These are phyloP conservation scores for Aschersonia sp. DNA, from an alignment of 2,329 filamentous ascomycete species.

Conservation along the genomic window DNA sequence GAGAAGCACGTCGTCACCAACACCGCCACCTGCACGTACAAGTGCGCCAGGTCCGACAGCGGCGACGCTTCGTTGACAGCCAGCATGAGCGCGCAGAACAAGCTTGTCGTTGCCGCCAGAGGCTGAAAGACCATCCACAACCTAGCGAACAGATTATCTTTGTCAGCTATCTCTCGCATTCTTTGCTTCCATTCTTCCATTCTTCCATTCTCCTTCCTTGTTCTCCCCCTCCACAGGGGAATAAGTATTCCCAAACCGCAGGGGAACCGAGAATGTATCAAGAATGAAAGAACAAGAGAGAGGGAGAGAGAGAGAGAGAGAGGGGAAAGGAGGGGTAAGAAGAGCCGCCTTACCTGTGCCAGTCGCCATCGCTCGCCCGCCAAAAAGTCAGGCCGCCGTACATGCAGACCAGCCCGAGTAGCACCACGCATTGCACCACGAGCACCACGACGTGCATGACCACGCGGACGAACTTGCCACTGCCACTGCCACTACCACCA, in stretches of 20 bases:
- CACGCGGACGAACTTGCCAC: slow-evolving; percentile 6
- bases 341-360: slow-evolving; percentile 8
- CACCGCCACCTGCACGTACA: slow-evolving; percentile 14
- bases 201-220: too few species aligned
- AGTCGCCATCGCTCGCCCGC: slow-evolving; percentile 10
- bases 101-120: slow-evolving; percentile 6
- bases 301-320: background rate
- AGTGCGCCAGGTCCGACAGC: slow-evolving; percentile 11
- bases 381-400: slow-evolving; percentile 13
- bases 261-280: too few species aligned
- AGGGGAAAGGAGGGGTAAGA: background rate
- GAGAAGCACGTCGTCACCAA: slow-evolving; percentile 7
- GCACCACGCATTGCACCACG: slow-evolving; percentile 10
- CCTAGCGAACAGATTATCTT: slow-evolving; percentile 5
- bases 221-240: too few species aligned
- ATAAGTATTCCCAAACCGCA: too few species aligned
- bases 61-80: slow-evolving; percentile 12
- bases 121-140: slow-evolving; percentile 12
- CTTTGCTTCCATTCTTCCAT: too few species aligned
- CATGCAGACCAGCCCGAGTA: slow-evolving; percentile 11
- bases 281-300: too few species aligned
- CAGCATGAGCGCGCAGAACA: slow-evolving; percentile 11
- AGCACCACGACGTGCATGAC: slow-evolving; percentile 14
- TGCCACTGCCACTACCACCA: background rate
- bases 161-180: too few species aligned